Evolutionary conservation across 176 grass and related monocot genomes (phyloP).

Genomic region (Areca catechu): DNA sequence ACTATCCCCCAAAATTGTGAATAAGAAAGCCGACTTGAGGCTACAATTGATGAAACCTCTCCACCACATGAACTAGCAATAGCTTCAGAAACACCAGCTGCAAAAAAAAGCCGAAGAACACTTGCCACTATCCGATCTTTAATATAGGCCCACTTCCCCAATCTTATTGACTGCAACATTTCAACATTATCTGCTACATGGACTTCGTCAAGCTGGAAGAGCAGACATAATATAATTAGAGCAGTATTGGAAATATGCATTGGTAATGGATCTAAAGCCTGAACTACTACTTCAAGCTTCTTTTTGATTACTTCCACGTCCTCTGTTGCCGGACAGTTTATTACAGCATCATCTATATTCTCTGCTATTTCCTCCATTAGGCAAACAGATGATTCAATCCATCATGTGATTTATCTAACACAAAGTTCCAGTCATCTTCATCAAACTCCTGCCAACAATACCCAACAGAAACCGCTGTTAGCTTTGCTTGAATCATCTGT

Average conservation of each 20-base stretch:
- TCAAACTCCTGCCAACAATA: conserved; percentile 72
- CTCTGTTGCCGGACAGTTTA: conserved; percentile 28
- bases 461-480: conserved; percentile 52
- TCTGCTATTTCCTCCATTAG: conserved; percentile 79
- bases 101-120: conserved; percentile 74
- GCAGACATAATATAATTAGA: conserved; percentile 55
- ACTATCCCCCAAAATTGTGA: conserved; percentile 80
- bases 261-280: conserved; percentile 34
- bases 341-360: conserved; percentile 33
- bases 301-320: conserved; percentile 27
- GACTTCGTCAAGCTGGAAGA: conserved; percentile 40
- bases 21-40: conserved; percentile 48
- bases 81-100: conserved; percentile 65
- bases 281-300: conserved; percentile 49
- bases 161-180: conserved; percentile 33
- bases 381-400: conserved; percentile 69
- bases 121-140: conserved; percentile 57
- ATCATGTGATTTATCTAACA: conserved; percentile 44
- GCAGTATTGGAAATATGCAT: conserved; percentile 47
- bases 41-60: conserved; percentile 53
- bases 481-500: conserved; percentile 61
- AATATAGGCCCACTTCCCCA: conserved; percentile 44
- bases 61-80: conserved; percentile 46
- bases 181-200: conserved; percentile 30
- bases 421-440: conserved; percentile 67